Evolutionary conservation across 2,329 filamentous ascomycete genomes (phyloP), one percentile per base, ranked within the genome.

Genomic region (Canariomyces notabilis): DNA sequence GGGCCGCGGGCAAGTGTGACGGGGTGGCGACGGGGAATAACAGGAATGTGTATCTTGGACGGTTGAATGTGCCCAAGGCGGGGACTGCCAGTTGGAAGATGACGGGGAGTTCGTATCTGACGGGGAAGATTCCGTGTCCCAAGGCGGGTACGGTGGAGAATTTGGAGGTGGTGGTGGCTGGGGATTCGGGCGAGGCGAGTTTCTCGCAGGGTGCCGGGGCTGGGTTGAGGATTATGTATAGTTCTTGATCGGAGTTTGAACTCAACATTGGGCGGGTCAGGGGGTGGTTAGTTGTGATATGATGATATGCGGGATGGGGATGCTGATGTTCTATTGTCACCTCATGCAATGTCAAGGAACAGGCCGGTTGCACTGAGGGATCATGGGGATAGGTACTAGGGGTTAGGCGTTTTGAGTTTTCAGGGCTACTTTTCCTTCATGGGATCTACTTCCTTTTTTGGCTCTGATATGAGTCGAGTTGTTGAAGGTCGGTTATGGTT

Each of bases 191-290:
- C 18, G 38, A 42, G 19, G 22, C 47, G 9, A 19, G 19, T n/a
- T 49, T 42, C 31, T 36, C 33, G 20, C 43, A 49, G 40, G 39
- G 37, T 2, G 16, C 37, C 21, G 46, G 46, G 26, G 18, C 21
- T 8, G 50, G 50, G 21, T 37, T 47, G 31, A 46, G 44, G 40
- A 39, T 52, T 29, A 15, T 46, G 37, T 52, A 49, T 35, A 33
- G 9, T 29, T 29, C 6, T 26, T 26, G 22, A 11, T 11, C 22
- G 22, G 22, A 11, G 11, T 26, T 26, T 6, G 22, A 26, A 26
- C 11, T 6, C 6, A 26, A 11, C 11, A 26, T n/a, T n/a, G n/a
- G n/a, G n/a, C n/a, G n/a, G n/a, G n/a, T n/a, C n/a, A n/a, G n/a
- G n/a, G n/a, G n/a, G n/a, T n/a, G n/a, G n/a, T n/a, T n/a, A 26